Base-by-base conservation (phyloP, 495 filamentous ascomycete species). In the Bombardia bombarda region DNA sequence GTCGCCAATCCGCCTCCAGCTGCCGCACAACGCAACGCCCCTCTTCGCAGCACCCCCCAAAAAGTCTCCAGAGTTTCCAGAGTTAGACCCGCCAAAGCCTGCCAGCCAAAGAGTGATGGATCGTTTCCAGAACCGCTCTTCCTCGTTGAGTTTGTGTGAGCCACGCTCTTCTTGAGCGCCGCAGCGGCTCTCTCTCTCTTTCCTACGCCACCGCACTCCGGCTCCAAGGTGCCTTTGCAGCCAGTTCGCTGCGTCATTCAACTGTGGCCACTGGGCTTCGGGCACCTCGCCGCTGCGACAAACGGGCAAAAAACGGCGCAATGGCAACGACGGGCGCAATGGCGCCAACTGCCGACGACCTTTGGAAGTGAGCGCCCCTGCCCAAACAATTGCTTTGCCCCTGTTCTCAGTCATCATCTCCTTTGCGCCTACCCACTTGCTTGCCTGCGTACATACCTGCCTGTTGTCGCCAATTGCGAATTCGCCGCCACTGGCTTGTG, bases 31-130 rank as follows among this genome's bases (percentile, higher is more conserved):
- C 57, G 57, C 40, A 46, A 52, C 52, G 45, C 50, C 52, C 52
- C 48, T 49, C 51, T 33, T 42, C 50, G 22, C 38, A 49, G 17
- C 13, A 7, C 18, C 4, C n/a, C n/a, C n/a, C n/a, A n/a, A n/a
- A n/a, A n/a, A n/a, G n/a, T n/a, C n/a, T n/a, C n/a, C n/a, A n/a
- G n/a, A n/a, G n/a, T n/a, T n/a, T n/a, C n/a, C n/a, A n/a, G n/a
- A n/a, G n/a, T n/a, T n/a, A 28, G 39, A 45, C 37, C 38, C 52
- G 47, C 47, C 47, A 17, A 38, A 43, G 34, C 38, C 32, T 42
- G 37, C 38, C 23, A 39, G 12, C 28, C 46, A 13, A 8, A 28
- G 35, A 62, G 53, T 54, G 54, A 62, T 62, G 59, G 59, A 62
- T 50, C 56, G 49, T 35, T 38, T 32, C 53, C 56, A 46, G 38